A percentile compares a stretch with the other conserved stretches of the same genome.
Conservation (phyloP, 495 filamentous ascomycete genomes). For the Hypoxylon intermedium region DNA sequence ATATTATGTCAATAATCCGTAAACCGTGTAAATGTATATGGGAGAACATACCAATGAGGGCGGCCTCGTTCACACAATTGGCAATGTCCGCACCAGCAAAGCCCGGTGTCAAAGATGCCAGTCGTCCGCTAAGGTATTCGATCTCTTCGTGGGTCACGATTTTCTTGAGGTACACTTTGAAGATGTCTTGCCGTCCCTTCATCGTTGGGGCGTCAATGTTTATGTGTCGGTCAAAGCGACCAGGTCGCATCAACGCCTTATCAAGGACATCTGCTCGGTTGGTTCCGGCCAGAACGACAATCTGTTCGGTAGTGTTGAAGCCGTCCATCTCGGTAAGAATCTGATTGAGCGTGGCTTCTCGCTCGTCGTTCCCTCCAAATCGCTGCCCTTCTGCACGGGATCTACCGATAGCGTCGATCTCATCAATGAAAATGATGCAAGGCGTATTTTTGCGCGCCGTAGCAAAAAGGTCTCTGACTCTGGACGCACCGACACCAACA, state of each 20-base stretch:
- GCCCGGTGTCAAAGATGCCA: slow-evolving; percentile 90
- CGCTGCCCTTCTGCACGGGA: slow-evolving; percentile 74
- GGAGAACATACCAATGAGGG: slow-evolving; percentile 81
- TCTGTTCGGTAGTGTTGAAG: slow-evolving; percentile 96
- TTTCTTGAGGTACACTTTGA: slow-evolving; percentile 88
- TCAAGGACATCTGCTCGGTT: slow-evolving; percentile 94
- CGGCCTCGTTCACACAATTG: slow-evolving; percentile 97
- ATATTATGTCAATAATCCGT: slow-evolving; percentile 45
- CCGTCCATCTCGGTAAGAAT: slow-evolving; percentile 99
- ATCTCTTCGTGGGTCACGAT: slow-evolving; percentile 90
- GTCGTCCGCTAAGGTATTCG: slow-evolving; percentile 82
- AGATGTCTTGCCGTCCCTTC: slow-evolving; percentile 96
- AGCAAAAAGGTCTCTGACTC: slow-evolving; percentile 93
- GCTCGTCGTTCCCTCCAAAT: slow-evolving; percentile 92
- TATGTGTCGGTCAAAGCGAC: slow-evolving; percentile 96
- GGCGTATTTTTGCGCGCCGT: slow-evolving; percentile 94
- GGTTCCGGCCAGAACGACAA: slow-evolving; percentile 97
- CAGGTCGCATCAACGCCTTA: slow-evolving; percentile 93
- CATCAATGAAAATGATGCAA: slow-evolving; percentile 99
- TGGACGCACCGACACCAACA: slow-evolving; percentile 94
- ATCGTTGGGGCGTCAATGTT: slow-evolving; percentile 92
- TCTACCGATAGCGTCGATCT: slow-evolving; percentile 97
- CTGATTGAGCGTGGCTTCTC: slow-evolving; percentile 95
- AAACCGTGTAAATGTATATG: not conserved
- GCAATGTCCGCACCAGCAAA: slow-evolving; percentile 98